A percentile compares a stretch with the other conserved stretches of the same genome.
Conservation (phyloP, 257 asterid genomes). For the Solanum chiquidenum region DNA sequence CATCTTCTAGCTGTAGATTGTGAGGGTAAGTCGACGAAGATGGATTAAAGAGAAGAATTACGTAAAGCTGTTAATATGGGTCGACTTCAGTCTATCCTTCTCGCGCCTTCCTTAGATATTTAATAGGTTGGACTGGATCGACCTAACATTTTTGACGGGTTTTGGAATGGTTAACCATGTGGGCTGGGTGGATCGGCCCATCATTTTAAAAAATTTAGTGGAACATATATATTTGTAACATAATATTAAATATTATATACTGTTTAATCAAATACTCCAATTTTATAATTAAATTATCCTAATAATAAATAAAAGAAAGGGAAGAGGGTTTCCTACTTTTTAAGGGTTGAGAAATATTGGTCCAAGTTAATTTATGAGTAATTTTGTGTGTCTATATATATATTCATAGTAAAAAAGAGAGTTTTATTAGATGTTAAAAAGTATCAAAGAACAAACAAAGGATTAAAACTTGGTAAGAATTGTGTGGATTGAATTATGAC, state of each 20-base stretch:
- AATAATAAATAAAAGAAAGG: too few species aligned
- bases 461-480: too few species aligned
- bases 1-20: neutral
- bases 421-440: neutral
- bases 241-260: too few species aligned
- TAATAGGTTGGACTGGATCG: neutral
- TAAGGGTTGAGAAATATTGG: neutral
- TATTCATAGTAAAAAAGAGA: too few species aligned
- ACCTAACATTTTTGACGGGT: neutral
- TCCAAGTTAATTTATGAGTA: too few species aligned
- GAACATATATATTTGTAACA: neutral
- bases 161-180: neutral
- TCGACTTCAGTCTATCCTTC: too few species aligned
- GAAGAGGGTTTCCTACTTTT: neutral
- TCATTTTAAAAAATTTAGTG: too few species aligned
- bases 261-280: too few species aligned
- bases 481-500: neutral
- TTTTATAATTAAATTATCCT: neutral
- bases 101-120: neutral
- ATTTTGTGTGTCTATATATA: too few species aligned
- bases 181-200: neutral
- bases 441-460: too few species aligned
- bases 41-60: neutral
- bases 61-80: neutral
- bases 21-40: neutral